Evolutionary conservation across 305 asterid genomes (phyloP), one percentile per base, ranked within the genome.

Genomic region (Nicotiana rustica): DNA sequence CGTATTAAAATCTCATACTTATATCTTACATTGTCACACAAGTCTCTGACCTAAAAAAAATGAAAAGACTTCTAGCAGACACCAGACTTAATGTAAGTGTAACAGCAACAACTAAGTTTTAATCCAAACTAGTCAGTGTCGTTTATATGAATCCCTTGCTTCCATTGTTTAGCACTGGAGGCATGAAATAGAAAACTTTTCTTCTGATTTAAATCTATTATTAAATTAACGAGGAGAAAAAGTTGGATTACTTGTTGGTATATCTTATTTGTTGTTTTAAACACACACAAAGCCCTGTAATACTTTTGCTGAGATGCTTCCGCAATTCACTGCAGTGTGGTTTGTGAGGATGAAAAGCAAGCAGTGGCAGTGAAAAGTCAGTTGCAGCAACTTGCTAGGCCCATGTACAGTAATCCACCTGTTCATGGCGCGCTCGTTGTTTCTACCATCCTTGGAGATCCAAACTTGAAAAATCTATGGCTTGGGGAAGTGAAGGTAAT

Each of bases 331-430:
- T 82, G 71, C 90, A 96, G 99, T 77, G 88, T 96, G 84, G 97
- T 95, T 15, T 96, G 99, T 83, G 98, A 92, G 87, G 97, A 95
- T 84, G 96, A 90, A 84, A 96, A 91, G 85, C 97, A 96, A 90
- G 98, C 99, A 17, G 93, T 90, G 67, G 93, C 98, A 10, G 98
- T 95, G 86, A 96, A 96, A 88, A 96, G 98, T 88, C 98, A 94
- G 92, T 84, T 96, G 85, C 99, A 96, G 97, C 99, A 93, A 88
- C 90, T 96, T 64, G 98, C 98, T 6, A 89, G 98, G 84, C 99
- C 99, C 62, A 96, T 96, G 99, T 96, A 96, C 88, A 95, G 99
- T 78, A 96, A 96, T 79, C 99, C 99, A 59, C 99, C 98, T n/a
- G 92, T 92, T 83, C 98, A 96, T 59, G 99, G 98, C 9, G 95